A percentile compares a stretch with the other conserved stretches of the same genome.
Evolutionary conservation across 371 early-diverging fungal genomes (phyloP).

Genomic region (Mucor lusitanicus): DNA sequence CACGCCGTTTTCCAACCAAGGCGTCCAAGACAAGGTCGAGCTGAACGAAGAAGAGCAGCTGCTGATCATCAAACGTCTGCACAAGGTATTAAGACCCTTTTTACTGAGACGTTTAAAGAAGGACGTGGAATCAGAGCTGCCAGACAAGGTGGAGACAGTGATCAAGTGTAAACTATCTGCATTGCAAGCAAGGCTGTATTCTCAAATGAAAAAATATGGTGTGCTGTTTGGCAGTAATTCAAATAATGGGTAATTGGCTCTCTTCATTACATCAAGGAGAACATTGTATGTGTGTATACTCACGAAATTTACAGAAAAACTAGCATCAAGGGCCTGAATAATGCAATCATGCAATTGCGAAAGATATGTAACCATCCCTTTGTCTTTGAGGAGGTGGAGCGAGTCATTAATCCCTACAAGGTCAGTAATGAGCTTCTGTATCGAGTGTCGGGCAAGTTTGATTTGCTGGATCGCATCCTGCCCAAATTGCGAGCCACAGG

Average conservation of each 20-base stretch:
- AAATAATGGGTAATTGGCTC: slow-evolving; percentile 53
- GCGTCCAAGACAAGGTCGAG: slow-evolving; percentile 86
- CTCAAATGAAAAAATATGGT: slow-evolving; percentile 78
- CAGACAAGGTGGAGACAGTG: slow-evolving; percentile 98
- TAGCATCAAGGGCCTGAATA: slow-evolving; percentile 88
- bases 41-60: slow-evolving; percentile 98
- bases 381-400: slow-evolving; percentile 96
- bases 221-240: slow-evolving; percentile 63
- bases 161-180: slow-evolving; percentile 92
- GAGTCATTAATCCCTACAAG: slow-evolving; percentile 68
- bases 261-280: not conserved
- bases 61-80: slow-evolving; percentile 95
- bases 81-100: slow-evolving; percentile 97
- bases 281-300: not conserved
- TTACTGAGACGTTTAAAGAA: slow-evolving; percentile 97
- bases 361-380: slow-evolving; percentile 99
- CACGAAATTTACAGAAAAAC: slow-evolving; percentile 42
- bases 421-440: slow-evolving; percentile 62
- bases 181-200: slow-evolving; percentile 78
- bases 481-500: slow-evolving; percentile 87
- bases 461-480: slow-evolving; percentile 95
- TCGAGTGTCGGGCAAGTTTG: slow-evolving; percentile 96
- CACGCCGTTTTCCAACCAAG: slow-evolving; percentile 88
- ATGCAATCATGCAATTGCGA: slow-evolving; percentile 98
- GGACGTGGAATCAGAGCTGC: slow-evolving; percentile 98